Conservation (phyloP, 345 rosid genomes). For the Eucalyptus shirleyi region DNA sequence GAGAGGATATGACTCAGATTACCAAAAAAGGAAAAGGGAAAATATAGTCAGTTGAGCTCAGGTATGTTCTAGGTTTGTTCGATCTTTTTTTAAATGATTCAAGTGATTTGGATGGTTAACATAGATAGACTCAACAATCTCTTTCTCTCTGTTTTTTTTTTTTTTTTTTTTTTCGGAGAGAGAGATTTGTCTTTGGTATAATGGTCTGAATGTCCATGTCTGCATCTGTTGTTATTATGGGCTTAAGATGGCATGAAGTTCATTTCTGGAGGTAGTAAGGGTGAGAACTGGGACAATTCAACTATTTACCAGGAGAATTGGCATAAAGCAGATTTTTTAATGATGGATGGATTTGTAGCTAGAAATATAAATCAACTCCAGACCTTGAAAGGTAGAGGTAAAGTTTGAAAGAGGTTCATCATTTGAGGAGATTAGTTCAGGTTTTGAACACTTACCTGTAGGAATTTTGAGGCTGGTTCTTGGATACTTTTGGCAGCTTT, state of each 20-base stretch:
- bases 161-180: neutral
- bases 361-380: neutral
- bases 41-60: neutral
- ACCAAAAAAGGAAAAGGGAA: neutral
- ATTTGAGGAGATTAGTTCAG: neutral
- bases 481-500: neutral
- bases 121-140: neutral
- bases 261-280: neutral
- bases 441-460: neutral
- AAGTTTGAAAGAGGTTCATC: neutral
- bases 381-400: neutral
- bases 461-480: neutral
- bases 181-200: neutral
- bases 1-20: neutral
- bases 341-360: neutral
- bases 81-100: neutral
- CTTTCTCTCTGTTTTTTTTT: no score
- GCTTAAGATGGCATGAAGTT: neutral
- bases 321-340: neutral
- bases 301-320: neutral
- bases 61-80: neutral
- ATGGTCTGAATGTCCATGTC: neutral
- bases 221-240: neutral
- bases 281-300: neutral
- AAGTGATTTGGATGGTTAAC: neutral